Conservation (phyloP, 305 asterid genomes). For the Fraxinus albicans region DNA sequence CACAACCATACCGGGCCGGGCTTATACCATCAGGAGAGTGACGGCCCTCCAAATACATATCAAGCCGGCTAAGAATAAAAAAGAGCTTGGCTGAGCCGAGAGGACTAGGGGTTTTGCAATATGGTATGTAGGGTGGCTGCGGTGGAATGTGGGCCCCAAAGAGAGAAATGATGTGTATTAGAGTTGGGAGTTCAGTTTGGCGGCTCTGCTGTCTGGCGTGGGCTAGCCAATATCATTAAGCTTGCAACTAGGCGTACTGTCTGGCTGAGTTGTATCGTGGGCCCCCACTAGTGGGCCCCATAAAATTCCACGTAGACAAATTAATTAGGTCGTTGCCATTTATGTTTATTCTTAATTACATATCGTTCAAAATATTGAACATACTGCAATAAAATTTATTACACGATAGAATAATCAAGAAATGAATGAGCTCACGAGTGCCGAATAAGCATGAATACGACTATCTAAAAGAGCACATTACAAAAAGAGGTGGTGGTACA, state of each 20-base stretch:
- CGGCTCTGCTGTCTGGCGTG: constrained; percentile 53
- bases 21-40: background rate
- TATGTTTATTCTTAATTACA: background rate
- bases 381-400: background rate
- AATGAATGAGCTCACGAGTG: background rate
- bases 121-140: constrained; percentile 11
- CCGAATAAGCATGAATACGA: background rate
- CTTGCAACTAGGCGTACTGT: constrained; percentile 19
- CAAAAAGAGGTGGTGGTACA: background rate
- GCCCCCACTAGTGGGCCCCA: background rate
- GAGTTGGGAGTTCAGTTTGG: constrained; percentile 15
- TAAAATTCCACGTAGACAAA: background rate
- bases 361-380: background rate
- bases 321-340: background rate
- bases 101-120: background rate
- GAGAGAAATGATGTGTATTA: background rate
- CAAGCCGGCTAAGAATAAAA: constrained; percentile 7
- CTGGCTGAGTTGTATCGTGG: background rate
- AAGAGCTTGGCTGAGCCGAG: constrained; percentile 1
- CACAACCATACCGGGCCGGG: background rate
- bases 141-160: constrained; percentile 20
- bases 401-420: background rate
- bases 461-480: background rate
- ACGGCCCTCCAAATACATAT: background rate
- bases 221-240: constrained; percentile 38